These are phyloP conservation scores for Auricularia cornea DNA, from an alignment of 768 basidiomycete species.

Conservation along the genomic window DNA sequence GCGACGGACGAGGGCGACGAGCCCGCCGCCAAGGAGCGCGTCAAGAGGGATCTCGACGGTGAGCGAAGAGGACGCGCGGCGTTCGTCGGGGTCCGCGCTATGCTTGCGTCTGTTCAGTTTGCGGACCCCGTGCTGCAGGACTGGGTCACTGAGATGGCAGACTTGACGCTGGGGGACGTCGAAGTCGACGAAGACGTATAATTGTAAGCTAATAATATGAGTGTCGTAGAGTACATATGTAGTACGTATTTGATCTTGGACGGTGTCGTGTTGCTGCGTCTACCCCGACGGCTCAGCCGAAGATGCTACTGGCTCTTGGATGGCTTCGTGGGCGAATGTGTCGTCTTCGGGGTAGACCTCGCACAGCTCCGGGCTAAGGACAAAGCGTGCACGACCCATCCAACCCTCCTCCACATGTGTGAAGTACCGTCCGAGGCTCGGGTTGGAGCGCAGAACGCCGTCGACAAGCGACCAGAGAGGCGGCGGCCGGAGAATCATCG, in stretches of 20 bases:
- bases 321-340: neutral
- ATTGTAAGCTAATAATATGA: conserved; percentile 17
- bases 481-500: conserved; percentile 18
- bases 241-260: conserved; percentile 12
- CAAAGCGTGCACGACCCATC: conserved; percentile 28
- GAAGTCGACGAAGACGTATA: conserved; percentile 15
- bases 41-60: conserved; percentile 1
- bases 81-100: conserved; percentile 1
- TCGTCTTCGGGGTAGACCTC: conserved; percentile 42
- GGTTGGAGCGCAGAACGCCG: conserved; percentile 18
- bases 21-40: neutral
- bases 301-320: neutral
- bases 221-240: conserved; percentile 58
- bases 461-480: conserved; percentile 13
- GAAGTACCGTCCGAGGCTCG: conserved; percentile 29
- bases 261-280: too few relatives aligned
- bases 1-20: conserved; percentile 23
- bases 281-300: too few relatives aligned
- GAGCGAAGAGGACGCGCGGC: conserved; percentile 1
- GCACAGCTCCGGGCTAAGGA: conserved; percentile 35
- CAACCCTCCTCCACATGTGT: conserved; percentile 21
- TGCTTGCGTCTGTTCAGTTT: conserved; percentile 1
- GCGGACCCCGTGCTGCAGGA: neutral
- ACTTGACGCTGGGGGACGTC: neutral
- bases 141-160: neutral